A percentile compares a stretch with the other conserved stretches of the same genome.
Evolutionary conservation across 129 eudicot species (phyloP).

Genomic region (Sambucus nigra): DNA sequence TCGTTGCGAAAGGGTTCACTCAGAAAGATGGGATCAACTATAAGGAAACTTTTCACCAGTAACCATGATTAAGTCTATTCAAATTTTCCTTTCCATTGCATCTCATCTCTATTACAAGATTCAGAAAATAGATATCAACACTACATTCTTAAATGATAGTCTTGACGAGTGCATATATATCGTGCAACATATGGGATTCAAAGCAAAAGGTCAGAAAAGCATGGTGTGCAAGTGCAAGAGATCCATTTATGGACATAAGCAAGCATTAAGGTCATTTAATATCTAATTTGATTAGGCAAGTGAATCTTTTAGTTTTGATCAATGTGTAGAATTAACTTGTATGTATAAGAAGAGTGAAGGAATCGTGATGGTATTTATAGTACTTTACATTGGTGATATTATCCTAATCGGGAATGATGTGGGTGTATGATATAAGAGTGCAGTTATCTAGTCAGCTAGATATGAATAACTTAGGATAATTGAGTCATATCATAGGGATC

Average conservation of each 20-base stretch:
- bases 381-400: too few species aligned
- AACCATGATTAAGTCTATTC: not conserved
- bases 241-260: too few species aligned
- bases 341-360: not conserved
- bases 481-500: too few species aligned
- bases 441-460: too few species aligned
- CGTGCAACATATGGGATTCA: not conserved
- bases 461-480: too few species aligned
- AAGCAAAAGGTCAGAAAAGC: not conserved
- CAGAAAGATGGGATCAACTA: not conserved
- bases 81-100: not conserved
- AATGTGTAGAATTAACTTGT: not conserved
- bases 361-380: too few species aligned
- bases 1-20: not conserved
- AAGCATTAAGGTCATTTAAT: not conserved
- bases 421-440: too few species aligned
- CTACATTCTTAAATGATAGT: too few species aligned
- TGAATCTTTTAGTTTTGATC: not conserved
- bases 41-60: slow-evolving; percentile 1
- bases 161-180: too few species aligned
- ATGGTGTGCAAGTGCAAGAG: not conserved
- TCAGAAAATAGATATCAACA: too few species aligned
- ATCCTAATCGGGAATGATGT: too few species aligned
- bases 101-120: not conserved
- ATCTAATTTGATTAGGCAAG: not conserved